These are phyloP conservation scores for Lachnellula cervina DNA, from an alignment of 2,329 filamentous ascomycete genomes.

Conservation along the genomic window DNA sequence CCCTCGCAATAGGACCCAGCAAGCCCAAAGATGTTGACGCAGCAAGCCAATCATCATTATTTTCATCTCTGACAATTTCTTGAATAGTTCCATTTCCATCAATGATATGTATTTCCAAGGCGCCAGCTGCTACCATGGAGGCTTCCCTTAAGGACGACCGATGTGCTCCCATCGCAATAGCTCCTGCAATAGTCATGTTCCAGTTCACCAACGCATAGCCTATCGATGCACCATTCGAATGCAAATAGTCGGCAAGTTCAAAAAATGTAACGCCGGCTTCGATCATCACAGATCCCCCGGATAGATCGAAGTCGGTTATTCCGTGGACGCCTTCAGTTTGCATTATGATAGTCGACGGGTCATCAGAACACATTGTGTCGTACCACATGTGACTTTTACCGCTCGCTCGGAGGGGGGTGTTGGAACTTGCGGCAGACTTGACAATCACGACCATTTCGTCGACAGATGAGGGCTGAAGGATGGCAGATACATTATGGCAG, in stretches of 20 bases:
- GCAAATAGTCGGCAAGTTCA: conserved; percentile 16
- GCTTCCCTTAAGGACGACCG: conserved; percentile 13
- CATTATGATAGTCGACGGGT: conserved; percentile 13
- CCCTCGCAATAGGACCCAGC: conserved; percentile 14
- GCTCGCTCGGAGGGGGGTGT: conserved; percentile 14
- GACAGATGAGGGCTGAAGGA: conserved; percentile 8
- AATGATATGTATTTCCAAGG: conserved; percentile 16
- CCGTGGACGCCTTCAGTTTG: conserved; percentile 11
- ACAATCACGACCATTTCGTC: conserved; percentile 16
- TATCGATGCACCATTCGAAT: conserved; percentile 11
- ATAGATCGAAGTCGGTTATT: conserved; percentile 11
- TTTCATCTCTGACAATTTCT: conserved; percentile 11
- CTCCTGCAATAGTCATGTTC: conserved; percentile 21
- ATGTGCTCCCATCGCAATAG: conserved; percentile 20
- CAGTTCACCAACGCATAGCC: conserved; percentile 19
- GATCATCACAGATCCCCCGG: conserved; percentile 12
- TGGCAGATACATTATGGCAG: conserved; percentile 13
- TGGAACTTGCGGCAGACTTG: conserved; percentile 9
- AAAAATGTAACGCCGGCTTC: conserved; percentile 20
- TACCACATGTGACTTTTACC: conserved; percentile 21
- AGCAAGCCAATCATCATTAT: conserved; percentile 16
- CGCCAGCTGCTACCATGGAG: conserved; percentile 17
- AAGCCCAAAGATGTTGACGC: conserved; percentile 16
- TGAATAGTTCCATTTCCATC: conserved; percentile 13
- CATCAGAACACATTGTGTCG: conserved; percentile 19